Evolutionary conservation across 2,329 filamentous ascomycete genomes (phyloP).

Genomic region (Ophiostoma perfectum): DNA sequence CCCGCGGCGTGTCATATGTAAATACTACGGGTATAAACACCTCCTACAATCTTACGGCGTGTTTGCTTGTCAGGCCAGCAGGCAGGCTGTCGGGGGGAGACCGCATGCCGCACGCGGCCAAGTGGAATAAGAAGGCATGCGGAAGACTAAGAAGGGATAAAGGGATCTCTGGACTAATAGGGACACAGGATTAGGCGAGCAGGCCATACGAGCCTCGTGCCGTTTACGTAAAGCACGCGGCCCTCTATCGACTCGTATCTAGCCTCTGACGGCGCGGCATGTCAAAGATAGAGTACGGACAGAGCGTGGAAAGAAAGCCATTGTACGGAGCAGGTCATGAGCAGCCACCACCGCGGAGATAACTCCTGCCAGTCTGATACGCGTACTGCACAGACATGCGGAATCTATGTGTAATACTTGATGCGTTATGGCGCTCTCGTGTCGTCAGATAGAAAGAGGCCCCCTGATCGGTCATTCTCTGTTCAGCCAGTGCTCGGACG

Average conservation of each 20-base stretch:
- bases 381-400: background rate
- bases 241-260: background rate
- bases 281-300: background rate
- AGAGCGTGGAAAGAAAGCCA: too few species aligned
- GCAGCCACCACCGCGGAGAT: background rate
- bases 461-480: too few species aligned
- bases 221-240: slow-evolving; percentile 5
- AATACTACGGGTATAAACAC: slow-evolving; percentile 7
- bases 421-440: too few species aligned
- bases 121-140: background rate
- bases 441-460: too few species aligned
- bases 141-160: background rate
- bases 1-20: slow-evolving; percentile 9
- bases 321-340: background rate
- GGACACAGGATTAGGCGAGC: too few species aligned
- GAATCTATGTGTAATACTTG: background rate
- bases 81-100: background rate
- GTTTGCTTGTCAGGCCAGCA: background rate
- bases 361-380: background rate
- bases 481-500: too few species aligned
- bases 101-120: background rate
- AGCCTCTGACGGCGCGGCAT: background rate
- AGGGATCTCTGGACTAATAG: background rate
- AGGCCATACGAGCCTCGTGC: background rate
- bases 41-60: slow-evolving; percentile 1